Percentiles rank a stretch among this genome's conserved stretches.
phyloP scores from a whole-genome alignment of 2,329 filamentous ascomycete genomes.

The Trichophyton mentagrophytes region DNA sequence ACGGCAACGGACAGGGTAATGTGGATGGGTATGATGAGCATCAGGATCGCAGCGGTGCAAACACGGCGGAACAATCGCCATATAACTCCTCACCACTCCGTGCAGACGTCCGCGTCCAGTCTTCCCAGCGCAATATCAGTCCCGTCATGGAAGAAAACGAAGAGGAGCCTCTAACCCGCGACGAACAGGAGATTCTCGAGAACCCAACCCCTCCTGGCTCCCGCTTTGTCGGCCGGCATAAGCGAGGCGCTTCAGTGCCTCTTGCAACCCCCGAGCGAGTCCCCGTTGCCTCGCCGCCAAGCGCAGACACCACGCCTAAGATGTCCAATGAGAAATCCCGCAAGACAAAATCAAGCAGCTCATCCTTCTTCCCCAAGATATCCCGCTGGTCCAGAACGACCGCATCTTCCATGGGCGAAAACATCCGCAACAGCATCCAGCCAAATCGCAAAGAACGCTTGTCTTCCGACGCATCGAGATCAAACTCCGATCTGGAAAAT shows the following conservation, averaged over 20 bases:
- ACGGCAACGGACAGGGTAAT: background rate
- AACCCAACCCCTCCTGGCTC: slow-evolving; percentile 49
- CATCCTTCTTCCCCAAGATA: slow-evolving; percentile 77
- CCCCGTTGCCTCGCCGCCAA: slow-evolving; percentile 38
- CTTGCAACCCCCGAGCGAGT: slow-evolving; percentile 34
- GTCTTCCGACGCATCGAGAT: slow-evolving; percentile 55
- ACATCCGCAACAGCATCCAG: slow-evolving; percentile 53
- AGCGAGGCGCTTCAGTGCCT: slow-evolving; percentile 32
- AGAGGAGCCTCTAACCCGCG: slow-evolving; percentile 38
- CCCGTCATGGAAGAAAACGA: slow-evolving; percentile 83
- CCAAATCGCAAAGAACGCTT: slow-evolving; percentile 46
- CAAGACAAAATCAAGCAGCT: slow-evolving; percentile 79
- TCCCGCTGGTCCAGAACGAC: slow-evolving; percentile 97
- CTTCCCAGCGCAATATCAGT: slow-evolving; percentile 44
- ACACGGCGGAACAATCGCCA: background rate
- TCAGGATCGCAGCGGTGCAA: background rate
- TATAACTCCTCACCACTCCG: slow-evolving; percentile 33
- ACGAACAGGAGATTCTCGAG: slow-evolving; percentile 39
- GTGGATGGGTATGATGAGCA: background rate
- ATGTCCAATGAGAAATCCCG: slow-evolving; percentile 55
- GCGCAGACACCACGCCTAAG: slow-evolving; percentile 66
- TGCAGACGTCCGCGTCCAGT: slow-evolving; percentile 29
- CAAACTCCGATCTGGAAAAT: slow-evolving; percentile 59
- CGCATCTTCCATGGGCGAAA: slow-evolving; percentile 69
- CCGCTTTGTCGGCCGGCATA: slow-evolving; percentile 33